These are phyloP conservation scores for Hyphochytrium catenoides DNA, from an alignment of 352 stramenopile genomes.

Conservation along the genomic window DNA sequence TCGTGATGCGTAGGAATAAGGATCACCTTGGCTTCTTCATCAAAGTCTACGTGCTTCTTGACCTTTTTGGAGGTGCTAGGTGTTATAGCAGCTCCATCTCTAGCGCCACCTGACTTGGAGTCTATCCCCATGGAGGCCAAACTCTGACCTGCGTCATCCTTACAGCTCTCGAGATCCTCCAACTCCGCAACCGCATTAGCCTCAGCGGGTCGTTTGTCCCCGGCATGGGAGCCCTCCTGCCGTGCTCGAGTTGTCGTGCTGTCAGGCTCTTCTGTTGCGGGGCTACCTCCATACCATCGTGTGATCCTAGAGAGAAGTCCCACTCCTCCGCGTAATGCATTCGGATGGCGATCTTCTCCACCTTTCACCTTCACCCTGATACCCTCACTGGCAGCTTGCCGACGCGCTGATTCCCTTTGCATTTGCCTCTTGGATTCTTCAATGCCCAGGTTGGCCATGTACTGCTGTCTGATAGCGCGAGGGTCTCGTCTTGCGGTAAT, in stretches of 20 bases:
- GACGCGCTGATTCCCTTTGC: slow-evolving; percentile 36
- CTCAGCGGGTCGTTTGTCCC: slow-evolving; percentile 1
- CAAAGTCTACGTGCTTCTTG: slow-evolving; percentile 24
- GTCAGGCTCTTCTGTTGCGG: slow-evolving; percentile 11
- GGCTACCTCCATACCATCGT: background rate
- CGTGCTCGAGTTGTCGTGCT: slow-evolving; percentile 8
- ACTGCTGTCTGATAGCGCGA: slow-evolving; percentile 51
- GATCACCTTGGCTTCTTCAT: slow-evolving; percentile 50
- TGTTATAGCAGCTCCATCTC: too few species aligned
- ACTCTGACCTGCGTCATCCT: slow-evolving; percentile 4
- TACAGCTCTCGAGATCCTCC: background rate
- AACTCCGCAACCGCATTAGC: background rate
- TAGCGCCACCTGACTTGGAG: slow-evolving; percentile 1
- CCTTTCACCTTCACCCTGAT: slow-evolving; percentile 45
- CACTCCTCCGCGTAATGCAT: slow-evolving; percentile 4
- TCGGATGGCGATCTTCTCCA: slow-evolving; percentile 8
- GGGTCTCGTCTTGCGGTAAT: slow-evolving; percentile 55
- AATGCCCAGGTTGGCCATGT: slow-evolving; percentile 56
- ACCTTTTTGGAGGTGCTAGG: slow-evolving; percentile 2
- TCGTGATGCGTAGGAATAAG: slow-evolving; percentile 55
- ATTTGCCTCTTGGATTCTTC: slow-evolving; percentile 46
- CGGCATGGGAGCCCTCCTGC: background rate
- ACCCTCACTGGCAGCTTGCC: slow-evolving; percentile 29
- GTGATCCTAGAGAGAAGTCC: background rate
- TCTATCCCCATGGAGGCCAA: slow-evolving; percentile 3